A percentile compares a stretch with the other conserved stretches of the same genome.
phyloP scores from a whole-genome alignment of 2,329 filamentous ascomycete genomes.

The Kalaharituber pfeilii region DNA sequence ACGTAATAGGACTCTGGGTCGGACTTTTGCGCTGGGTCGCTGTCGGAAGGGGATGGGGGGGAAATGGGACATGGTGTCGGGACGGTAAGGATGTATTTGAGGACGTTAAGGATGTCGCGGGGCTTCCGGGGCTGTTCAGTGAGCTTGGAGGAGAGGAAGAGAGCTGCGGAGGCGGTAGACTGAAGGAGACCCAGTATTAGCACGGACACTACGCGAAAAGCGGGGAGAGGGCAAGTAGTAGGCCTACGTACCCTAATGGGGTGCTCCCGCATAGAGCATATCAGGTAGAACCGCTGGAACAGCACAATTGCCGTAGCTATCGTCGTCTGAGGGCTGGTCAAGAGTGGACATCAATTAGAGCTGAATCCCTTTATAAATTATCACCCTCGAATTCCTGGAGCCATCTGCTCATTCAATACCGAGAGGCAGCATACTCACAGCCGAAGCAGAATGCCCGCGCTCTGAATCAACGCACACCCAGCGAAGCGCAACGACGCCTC shows the following conservation, averaged over 20 bases:
- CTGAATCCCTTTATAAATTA: not conserved
- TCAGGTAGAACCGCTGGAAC: constrained; percentile 18
- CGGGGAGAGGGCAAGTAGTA: constrained; percentile 1
- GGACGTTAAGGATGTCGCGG: constrained; percentile 68
- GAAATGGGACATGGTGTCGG: constrained; percentile 35
- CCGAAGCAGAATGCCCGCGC: constrained; percentile 61
- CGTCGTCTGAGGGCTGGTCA: constrained; percentile 17
- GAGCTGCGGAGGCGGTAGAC: constrained; percentile 51
- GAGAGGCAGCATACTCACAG: constrained; percentile 62
- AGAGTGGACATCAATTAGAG: constrained; percentile 11
- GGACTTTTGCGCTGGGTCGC: not conserved
- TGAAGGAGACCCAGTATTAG: not conserved
- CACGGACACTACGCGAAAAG: not conserved
- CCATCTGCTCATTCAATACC: no score
- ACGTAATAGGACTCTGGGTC: not conserved
- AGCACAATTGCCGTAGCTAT: constrained; percentile 20
- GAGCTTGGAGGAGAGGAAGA: constrained; percentile 72
- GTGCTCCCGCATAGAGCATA: constrained; percentile 9
- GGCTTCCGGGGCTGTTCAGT: constrained; percentile 59
- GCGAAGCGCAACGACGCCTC: constrained; percentile 56
- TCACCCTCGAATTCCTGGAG: no score
- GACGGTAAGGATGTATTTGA: constrained; percentile 55
- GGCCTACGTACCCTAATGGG: not conserved
- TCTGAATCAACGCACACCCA: constrained; percentile 56
- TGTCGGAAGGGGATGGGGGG: constrained; percentile 24